A percentile compares a stretch with the other conserved stretches of the same genome.
phyloP scores from a whole-genome alignment of 31 red algal species.

The Asparagopsis taxiformis region DNA sequence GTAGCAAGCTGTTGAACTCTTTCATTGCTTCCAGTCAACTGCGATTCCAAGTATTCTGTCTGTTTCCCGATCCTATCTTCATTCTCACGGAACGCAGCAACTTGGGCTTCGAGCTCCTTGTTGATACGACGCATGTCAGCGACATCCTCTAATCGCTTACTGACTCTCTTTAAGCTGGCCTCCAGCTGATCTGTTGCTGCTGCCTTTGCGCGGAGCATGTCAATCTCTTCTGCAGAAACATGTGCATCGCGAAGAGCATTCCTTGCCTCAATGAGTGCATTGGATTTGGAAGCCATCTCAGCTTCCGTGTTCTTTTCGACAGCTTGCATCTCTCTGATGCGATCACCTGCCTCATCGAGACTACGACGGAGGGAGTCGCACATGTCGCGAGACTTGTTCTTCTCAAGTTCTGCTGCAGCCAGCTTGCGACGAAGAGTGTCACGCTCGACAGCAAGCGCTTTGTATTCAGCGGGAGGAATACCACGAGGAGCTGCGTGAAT shows the following conservation, averaged over 20 bases:
- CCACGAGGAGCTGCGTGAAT: slow-evolving; percentile 12
- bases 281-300: slow-evolving; percentile 20
- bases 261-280: slow-evolving; percentile 29
- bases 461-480: slow-evolving; percentile 54
- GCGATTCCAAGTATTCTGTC: slow-evolving; percentile 38
- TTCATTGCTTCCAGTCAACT: slow-evolving; percentile 37
- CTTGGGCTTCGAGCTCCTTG: slow-evolving; percentile 52
- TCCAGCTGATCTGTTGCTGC: slow-evolving; percentile 30
- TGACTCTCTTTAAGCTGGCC: slow-evolving; percentile 46
- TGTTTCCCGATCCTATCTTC: slow-evolving; percentile 43
- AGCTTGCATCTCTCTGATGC: slow-evolving; percentile 10
- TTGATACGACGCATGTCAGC: slow-evolving; percentile 21
- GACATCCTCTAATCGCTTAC: slow-evolving; percentile 47
- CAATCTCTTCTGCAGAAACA: slow-evolving; percentile 50
- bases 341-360: slow-evolving; percentile 48
- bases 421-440: slow-evolving; percentile 42
- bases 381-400: slow-evolving; percentile 8
- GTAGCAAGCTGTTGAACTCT: slow-evolving; percentile 35
- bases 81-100: slow-evolving; percentile 39
- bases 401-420: slow-evolving; percentile 21
- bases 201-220: slow-evolving; percentile 37
- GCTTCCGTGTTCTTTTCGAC: slow-evolving; percentile 12
- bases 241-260: slow-evolving; percentile 20
- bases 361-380: slow-evolving; percentile 11
- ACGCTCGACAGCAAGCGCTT: slow-evolving; percentile 38